Base-by-base conservation (phyloP, 2,329 filamentous ascomycete genomes). In the Gnomoniopsis smithogilvyi region DNA sequence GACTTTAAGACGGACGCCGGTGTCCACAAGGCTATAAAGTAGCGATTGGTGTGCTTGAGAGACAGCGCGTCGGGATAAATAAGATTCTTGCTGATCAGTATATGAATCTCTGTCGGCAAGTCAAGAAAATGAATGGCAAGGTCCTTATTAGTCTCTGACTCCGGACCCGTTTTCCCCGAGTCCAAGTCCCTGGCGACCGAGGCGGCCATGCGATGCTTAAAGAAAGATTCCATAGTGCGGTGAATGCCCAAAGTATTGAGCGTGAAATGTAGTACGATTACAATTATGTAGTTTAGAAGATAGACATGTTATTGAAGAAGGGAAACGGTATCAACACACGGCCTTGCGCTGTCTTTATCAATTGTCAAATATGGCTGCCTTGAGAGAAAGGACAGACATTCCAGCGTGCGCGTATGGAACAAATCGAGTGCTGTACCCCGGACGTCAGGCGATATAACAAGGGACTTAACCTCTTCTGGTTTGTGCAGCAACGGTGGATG, bases 41-140 rank as follows among this genome's bases (percentile, higher is more conserved):
- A 78, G 59, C 80, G 79, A 67, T 75, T 85, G 21, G 82, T 82
- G 68, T 90, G 87, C 67, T 90, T 90, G 17, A 91, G 74, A 0
- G 87, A 87, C 1, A 91, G 78, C 0, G 88, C 88, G 62, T 91
- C 88, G 0, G 88, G 88, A 62, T 91, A 91, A 34, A 80, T 80
- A 60, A 91, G 82, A 56, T 83, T 75, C 12, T 77, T 69, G 34
- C 82, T 76, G 57, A 91, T 86, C 52, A 84, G 77, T 1, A 88
- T 69, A 64, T 90, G 88, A n/a, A 91, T 76, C 66, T 91, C 88
- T 0, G 84, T 76, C 2, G 88, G 88, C 2, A 91, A 74, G 17
- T 73, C 70, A 68, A 79, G 75, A 36, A 87, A 67, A n/a, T 67
- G 67, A 14, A 60, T 49, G n/a, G 48, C 7, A 7, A 7, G 36